Base-by-base conservation (phyloP, 208 protist species). In the Trichomonas gallinae region DNA sequence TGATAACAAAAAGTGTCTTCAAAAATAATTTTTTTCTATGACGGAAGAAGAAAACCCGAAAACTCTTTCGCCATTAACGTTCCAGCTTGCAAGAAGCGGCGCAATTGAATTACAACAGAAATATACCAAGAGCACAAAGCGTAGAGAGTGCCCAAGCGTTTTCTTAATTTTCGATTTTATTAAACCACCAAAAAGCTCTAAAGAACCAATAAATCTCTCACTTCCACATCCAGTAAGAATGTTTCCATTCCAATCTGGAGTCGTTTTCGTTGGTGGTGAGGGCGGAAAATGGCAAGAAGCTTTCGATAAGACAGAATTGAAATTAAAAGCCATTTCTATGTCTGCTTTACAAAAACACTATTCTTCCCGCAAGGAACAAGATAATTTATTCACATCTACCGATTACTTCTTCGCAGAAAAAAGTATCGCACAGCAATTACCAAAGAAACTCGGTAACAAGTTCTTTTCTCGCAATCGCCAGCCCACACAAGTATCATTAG, bases 111-210 rank as follows among this genome's bases (percentile, higher is more conserved):
- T 93, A 34, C 87, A 93, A 26, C 40, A 93, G 38, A 93, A 93
- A 36, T 93, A 93, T 36, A 93, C 87, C 4, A 93, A 93, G n/a
- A 51, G 87, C 15, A 93, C 87, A 42, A 93, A 93, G 45, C 42
- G 87, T 48, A 93, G 87, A 51, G 87, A 93, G 45, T 93, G 87
- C 38, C 87, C 87, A 38, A 42, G 10, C 13, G 44, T 93, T 51
- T 93, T 93, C 31, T 9, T 93, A 34, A 36, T 93, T 38, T 51
- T 93, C n/a, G 8, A 93, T 40, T 51, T 93, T 10, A 93, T 42
- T 2, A 93, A 93, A 58, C 40, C 44, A 44, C 87, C 87, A 38
- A 38, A 23, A 51, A 48, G n/a, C 17, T 34, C 23, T 0, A 48
- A 42, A 51, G 87, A 42, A 51, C 87, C 87, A 34, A 42, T 48